Evolutionary conservation across 148 eudicot species (phyloP), one percentile per base, ranked within the genome.

Genomic region (Vaccinium corymbosum): DNA sequence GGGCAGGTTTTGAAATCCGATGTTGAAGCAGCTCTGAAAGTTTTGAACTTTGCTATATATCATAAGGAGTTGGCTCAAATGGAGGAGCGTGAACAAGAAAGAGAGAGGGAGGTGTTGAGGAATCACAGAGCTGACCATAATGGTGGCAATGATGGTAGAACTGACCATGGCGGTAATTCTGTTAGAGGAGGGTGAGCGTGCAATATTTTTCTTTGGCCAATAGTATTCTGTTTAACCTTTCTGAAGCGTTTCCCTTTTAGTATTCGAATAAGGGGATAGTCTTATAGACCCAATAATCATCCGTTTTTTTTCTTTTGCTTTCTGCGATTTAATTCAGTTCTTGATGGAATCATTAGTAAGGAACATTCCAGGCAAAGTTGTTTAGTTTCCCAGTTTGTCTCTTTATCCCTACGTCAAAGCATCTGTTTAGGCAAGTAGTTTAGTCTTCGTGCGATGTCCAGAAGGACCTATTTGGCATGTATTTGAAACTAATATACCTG

Each of bases 11-110:
- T 90, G 29, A 92, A 91, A 86, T 89, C 94, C 78, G 98, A 97
- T 87, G 99, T 91, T 84, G 98, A 95, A 70, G 98, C 96, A 87
- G 99, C 99, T 74, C 95, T 97, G 81, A 93, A 90, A 88, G 98
- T 97, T 86, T 83, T 97, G 78, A 95, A 97, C 87, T 97, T 97
- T 81, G 99, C 99, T 76, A 97, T 97, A 85, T 95, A 97, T 90
- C 99, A 97, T 83, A 91, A 92, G 88, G 99, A 97, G 87, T 90
- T 97, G 89, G 94, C 88, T 77, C 97, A 97, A 57, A 97, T 97
- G 99, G 98, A 95, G 78, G 99, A 92, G 79, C 95, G 99, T 62
- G 98, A 97, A 86, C 90, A 95, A 81, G 96, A 87, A 87, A 88
- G 92, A 81, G 91, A 87, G 56, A 92, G 84, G 88, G 98, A 95